Evolutionary conservation across 495 filamentous ascomycete genomes (phyloP).

Genomic region (Margaritispora aquatica): DNA sequence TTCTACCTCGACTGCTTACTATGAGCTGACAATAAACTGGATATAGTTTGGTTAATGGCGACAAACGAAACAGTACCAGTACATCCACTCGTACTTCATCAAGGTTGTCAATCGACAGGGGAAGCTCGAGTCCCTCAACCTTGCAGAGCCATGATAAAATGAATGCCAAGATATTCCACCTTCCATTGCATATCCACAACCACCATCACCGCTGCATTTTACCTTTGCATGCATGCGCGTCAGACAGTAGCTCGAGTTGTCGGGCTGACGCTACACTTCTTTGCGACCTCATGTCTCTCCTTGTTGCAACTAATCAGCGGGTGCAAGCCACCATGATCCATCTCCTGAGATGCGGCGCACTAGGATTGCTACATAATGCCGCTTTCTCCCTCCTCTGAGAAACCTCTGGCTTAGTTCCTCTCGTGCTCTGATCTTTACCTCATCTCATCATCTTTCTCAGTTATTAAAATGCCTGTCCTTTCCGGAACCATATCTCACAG

Average conservation of each 20-base stretch:
- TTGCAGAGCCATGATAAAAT: conserved; percentile 6
- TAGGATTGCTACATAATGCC: conserved; percentile 9
- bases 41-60: neutral
- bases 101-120: neutral
- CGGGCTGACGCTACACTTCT: conserved; percentile 8
- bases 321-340: neutral
- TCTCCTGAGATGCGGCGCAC: neutral
- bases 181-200: neutral
- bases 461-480: conserved; percentile 18
- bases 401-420: neutral
- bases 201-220: neutral
- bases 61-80: no score
- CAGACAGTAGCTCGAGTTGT: conserved; percentile 10
- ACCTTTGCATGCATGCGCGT: conserved; percentile 7
- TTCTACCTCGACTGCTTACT: neutral
- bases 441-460: neutral
- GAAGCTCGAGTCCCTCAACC: conserved; percentile 2
- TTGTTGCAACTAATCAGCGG: neutral
- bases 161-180: neutral
- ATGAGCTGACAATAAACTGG: neutral
- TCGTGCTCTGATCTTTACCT: neutral
- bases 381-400: neutral
- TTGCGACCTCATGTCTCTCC: neutral
- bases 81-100: neutral
- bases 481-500: neutral